Evolutionary conservation across 2,329 filamentous ascomycete genomes (phyloP).

Genomic region (Epichloe festucae): DNA sequence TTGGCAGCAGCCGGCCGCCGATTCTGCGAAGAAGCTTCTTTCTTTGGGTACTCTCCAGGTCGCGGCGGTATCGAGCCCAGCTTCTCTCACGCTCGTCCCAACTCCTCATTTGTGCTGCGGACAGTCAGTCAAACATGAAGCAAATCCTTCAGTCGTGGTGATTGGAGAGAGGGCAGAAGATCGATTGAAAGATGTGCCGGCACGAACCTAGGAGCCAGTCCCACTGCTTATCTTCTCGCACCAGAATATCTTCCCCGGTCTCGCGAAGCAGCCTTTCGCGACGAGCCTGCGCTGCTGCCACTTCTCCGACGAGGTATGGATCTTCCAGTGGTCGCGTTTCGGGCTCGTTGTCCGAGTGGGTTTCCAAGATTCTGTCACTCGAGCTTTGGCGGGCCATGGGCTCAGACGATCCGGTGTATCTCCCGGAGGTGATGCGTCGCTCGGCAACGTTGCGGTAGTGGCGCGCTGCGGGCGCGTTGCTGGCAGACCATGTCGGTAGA

Average conservation of each 20-base stretch:
- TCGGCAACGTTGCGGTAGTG: constrained; percentile 53
- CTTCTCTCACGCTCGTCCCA: constrained; percentile 37
- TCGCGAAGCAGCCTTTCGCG: constrained; percentile 44
- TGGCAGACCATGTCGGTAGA: constrained; percentile 45
- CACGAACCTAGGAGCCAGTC: constrained; percentile 46
- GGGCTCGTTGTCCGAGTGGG: neutral
- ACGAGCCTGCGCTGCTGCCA: constrained; percentile 44
- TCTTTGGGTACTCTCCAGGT: constrained; percentile 21
- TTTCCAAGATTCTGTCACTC: neutral
- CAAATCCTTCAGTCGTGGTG: neutral
- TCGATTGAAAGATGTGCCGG: neutral
- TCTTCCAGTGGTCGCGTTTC: constrained; percentile 46
- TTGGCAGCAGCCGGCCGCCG: constrained; percentile 17
- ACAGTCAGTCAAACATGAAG: neutral
- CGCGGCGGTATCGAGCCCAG: constrained; percentile 30
- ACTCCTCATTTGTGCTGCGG: constrained; percentile 36
- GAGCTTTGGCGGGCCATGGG: constrained; percentile 10
- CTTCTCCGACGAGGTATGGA: constrained; percentile 53
- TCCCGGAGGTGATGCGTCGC: constrained; percentile 39
- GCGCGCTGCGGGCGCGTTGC: constrained; percentile 39
- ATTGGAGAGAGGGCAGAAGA: neutral
- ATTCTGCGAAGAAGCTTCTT: constrained; percentile 29
- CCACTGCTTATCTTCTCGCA: constrained; percentile 45
- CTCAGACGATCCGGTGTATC: constrained; percentile 19
- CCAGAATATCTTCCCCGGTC: constrained; percentile 39